These are phyloP conservation scores for Coemansia nantahalensis DNA, from an alignment of 192 early-diverging fungal genomes.

Conservation along the genomic window DNA sequence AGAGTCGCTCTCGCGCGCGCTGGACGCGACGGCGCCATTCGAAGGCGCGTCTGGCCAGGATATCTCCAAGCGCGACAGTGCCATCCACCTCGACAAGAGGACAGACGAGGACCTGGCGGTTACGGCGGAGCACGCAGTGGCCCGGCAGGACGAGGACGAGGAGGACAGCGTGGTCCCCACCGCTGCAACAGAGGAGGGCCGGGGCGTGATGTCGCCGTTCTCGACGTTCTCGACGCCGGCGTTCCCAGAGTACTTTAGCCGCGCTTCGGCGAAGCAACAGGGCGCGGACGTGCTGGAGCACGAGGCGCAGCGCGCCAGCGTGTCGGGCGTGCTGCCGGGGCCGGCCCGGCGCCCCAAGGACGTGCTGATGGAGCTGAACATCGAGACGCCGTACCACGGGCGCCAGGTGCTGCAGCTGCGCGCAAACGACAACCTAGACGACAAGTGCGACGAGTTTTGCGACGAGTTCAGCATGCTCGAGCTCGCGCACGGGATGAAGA, in stretches of 20 bases:
- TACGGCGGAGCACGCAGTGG: neutral
- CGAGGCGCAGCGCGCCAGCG: constrained; percentile 33
- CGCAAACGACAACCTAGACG: constrained; percentile 29
- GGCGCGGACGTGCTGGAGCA: constrained; percentile 16
- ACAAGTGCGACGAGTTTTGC: constrained; percentile 40
- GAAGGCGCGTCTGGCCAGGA: constrained; percentile 3
- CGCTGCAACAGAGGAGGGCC: neutral
- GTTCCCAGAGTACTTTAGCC: constrained; percentile 48
- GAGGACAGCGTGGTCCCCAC: constrained; percentile 6
- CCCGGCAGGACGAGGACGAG: constrained; percentile 5
- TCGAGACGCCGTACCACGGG: constrained; percentile 41
- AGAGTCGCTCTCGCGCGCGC: constrained; percentile 10
- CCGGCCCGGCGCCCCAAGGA: constrained; percentile 30
- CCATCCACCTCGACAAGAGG: constrained; percentile 35
- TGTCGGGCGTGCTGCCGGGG: neutral
- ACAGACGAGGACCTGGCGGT: neutral
- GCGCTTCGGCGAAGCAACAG: constrained; percentile 14
- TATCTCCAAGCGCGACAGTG: constrained; percentile 40
- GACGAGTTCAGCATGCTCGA: constrained; percentile 33
- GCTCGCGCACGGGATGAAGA: constrained; percentile 42
- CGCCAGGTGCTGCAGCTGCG: constrained; percentile 42
- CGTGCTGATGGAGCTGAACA: constrained; percentile 50
- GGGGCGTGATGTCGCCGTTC: constrained; percentile 8
- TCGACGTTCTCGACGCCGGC: constrained; percentile 40
- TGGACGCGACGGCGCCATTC: constrained; percentile 2